Base-by-base conservation (phyloP, 257 asterid genomes). In the Ajuga chamaepitys region DNA sequence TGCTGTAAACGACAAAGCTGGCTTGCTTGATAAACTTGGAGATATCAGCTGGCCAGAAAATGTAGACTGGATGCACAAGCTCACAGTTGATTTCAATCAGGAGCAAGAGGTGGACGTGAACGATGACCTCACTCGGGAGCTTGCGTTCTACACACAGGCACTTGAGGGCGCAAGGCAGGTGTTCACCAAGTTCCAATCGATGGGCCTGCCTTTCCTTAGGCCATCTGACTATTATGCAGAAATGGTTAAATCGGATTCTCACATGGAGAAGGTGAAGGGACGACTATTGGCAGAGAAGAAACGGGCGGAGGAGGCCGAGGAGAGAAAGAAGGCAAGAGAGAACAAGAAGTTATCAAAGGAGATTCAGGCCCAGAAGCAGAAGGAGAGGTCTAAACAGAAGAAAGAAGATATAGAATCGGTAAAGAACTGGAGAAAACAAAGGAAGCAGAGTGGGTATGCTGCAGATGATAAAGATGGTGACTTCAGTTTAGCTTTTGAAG, bases 221-320 rank as follows among this genome's bases (percentile, higher is more conserved):
- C 95, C 99, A 1, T 55, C 95, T 0, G 96, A 94, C 68, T 94
- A 88, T 58, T 90, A 94, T 26, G 99, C 97, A 0, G 99, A 90
- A 55, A 93, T 89, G 99, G 95, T 82, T 37, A 94, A 94, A 72
- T 63, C 97, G 1, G 99, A 94, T 63, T 0, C 76, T 0, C 99
- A 94, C 78, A 90, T 94, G 96, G 97, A 74, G 86, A 94, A 86
- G 74, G 89, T 89, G 55, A 94, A 94, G 86, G 85, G 95, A 37
- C 80, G 86, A 12, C 86, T 90, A 3, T 72, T 94, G 75, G 86
- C 95, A 0, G 97, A 86, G 84, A 94, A 94, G 86, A 83, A 56
- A 61, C 81, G 45, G 75, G 53, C 79, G 4, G 96, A 90, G 82
- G 97, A 94, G 68, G 84, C 92, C 1, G 97, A 88, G 65, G 95